These are phyloP conservation scores for Pleurotus ostreatus DNA, from an alignment of 768 basidiomycete species.

Conservation along the genomic window DNA sequence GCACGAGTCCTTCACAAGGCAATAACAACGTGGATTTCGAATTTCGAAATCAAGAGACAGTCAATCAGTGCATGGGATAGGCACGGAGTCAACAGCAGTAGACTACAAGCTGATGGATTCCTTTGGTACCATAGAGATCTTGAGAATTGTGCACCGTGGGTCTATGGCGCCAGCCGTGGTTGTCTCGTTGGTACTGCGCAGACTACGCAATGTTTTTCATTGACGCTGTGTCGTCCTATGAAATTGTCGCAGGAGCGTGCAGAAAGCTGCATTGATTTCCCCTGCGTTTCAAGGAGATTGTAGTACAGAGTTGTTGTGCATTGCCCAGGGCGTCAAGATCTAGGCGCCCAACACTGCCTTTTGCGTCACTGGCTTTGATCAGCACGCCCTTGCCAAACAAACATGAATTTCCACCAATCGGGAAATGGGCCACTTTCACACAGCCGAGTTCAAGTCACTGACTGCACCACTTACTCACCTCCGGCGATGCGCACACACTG, in stretches of 20 bases:
- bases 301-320: background rate
- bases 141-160: no score
- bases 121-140: no score
- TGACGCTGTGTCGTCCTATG: background rate
- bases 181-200: no score
- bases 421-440: background rate
- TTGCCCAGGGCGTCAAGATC: conserved; percentile 1
- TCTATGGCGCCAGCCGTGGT: no score
- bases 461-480: no score
- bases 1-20: no score
- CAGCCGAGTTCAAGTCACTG: background rate
- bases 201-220: no score
- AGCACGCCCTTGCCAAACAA: background rate
- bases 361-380: background rate
- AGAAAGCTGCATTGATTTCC: background rate
- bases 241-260: background rate
- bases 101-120: no score
- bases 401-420: background rate
- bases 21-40: no score
- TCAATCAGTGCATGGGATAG: no score
- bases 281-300: conserved; percentile 3
- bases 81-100: no score
- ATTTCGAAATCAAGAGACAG: no score
- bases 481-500: conserved; percentile 6
- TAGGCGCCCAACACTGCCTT: background rate